Base-by-base conservation (phyloP, 2,329 filamentous ascomycete species). In the Colletotrichum camelliae region DNA sequence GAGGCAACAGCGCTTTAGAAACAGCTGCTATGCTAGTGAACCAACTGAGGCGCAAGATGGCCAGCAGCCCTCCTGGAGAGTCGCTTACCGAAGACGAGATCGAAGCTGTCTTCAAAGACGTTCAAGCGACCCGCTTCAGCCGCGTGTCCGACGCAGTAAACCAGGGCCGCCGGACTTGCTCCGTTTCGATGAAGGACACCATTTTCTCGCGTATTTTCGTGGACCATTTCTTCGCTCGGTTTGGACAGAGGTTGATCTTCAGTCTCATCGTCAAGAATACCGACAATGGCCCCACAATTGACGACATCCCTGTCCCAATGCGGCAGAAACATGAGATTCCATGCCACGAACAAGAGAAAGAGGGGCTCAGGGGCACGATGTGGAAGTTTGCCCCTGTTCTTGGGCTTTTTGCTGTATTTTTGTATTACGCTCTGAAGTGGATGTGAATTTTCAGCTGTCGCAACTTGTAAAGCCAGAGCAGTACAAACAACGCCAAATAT, bases 1-100 rank as follows among this genome's bases (percentile, higher is more conserved):
- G 80, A 8, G 80, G 77, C 48, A 80, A 80, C 29, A 67, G 58
- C 9, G 74, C 77, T 7, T 78, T 81, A 4, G 76, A 80, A 60
- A 77, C 76, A 3, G 72, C 78, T 2, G 79, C 79, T 0, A 70
- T 67, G 3, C 72, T 79, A 3, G 39, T 75, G 18, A 80, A 80
- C 61, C 2, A 18, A 9, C 37, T 18, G 9, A 7, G 8, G 37
- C 37, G 8, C 16, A 43, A 43, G 37, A 43, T 15, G 37, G 8
- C 16, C 16, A 3, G 7, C 37, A 3, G 16, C 4, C 2, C 35
- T 13, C 13, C 35, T 13, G 6, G 1, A 37, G 15, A 37, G 13
- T 37, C 35, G 7, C 37, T 18, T 4, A 39, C 16, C 7, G 8
- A 18, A 39, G 16, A 39, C 37, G 16, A 39, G 9, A 9, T 39